Evolutionary conservation across 108 stramenopile genomes (phyloP), one percentile per base, ranked within the genome.

Genomic region (Craspedostauros australis): DNA sequence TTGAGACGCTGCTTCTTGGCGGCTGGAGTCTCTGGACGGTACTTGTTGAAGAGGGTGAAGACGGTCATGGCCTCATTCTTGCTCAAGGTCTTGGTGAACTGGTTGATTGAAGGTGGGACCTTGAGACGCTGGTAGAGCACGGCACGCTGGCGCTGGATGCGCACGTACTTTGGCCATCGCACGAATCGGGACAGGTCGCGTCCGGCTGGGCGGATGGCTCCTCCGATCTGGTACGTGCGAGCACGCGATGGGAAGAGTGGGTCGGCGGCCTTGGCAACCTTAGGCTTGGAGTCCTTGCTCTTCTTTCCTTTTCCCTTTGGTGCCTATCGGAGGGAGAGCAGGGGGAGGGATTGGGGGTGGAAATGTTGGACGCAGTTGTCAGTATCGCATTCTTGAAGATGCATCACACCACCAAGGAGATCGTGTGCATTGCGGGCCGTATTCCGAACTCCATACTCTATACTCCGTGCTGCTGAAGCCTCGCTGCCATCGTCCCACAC

Each of bases 141-240:
- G 65, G 96, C 94, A 50, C 95, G 87, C 77, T 99, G 98, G 46
- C 98, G 89, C 75, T 99, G 98, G 74, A 99, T 73, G 52, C 98
- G 91, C 28, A 99, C 93, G 60, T 99, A 96, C 46, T 82, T 67
- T 39, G 98, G 98, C 98, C 98, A 99, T 44, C 76, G 76, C 47
- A 99, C 98, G 61, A 97, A 99, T 23, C 98, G 90, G 62, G 80
- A 79, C 65, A 99, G 86, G 61, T 99, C 97, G 57, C 93, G 83
- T 39, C 90, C 91, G 26, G 63, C 54, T 45, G 96, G 96, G 63
- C 88, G 95, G 73, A 99, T 86, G 55, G 77, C 90, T 16, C 96
- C 93, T 30, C 98, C 98, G 63, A 99, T 90, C 53, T 86, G 67
- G 61, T 76, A 84, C 69, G 66, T 77, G 49, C 92, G 87, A 26